Evolutionary conservation across 805 yeast species (phyloP), one percentile per base, ranked within the genome.

Genomic region (Cyberlindnera mrakii): DNA sequence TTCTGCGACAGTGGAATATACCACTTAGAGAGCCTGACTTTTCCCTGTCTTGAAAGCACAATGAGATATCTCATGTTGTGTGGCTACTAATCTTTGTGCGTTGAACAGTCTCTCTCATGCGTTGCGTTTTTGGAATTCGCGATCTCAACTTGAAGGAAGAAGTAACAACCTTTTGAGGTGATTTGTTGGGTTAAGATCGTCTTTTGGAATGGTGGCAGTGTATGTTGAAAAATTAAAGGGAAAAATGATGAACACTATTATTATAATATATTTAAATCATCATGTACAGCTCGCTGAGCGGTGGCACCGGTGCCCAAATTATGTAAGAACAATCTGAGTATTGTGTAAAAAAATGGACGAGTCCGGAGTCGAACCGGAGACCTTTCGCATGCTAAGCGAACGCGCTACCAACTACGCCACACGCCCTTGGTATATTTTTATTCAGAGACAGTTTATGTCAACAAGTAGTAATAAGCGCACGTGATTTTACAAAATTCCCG

Each of bases 21-120:
- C 99, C 99, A 93, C 67, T 90, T 90, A 31, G 95, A 78, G 30
- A 95, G 74, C 54, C 99, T 74, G 29, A 89, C 89, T 64, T 91
- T 93, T 25, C 99, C 99, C 62, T 93, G 99, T 53, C 96, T 78
- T 13, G 97, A 90, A 14, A 91, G 74, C 41, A 93, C 68, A 39
- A 95, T 72, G 42, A 91, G 57, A 62, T 85, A 95, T 53, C 84
- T 84, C 45, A 93, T 75, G 19, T 10, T 30, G 5, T 10, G 10
- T 23, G 27, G 27, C 9, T 23, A 23, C 9, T 9, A 23, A 23
- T 23, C 11, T 23, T 2, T 35, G 30, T 23, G 30, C 15, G 38
- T n/a, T 20, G 38, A 14, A 14, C 18, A 4, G n/a, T 13, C 20
- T 9, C 14, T 31, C 35, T n/a, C 16, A 3, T 30, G 33, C 6